A percentile compares a stretch with the other conserved stretches of the same genome.
Evolutionary conservation across 352 stramenopile species (phyloP).

Genomic region (Phytophthora sp.): DNA sequence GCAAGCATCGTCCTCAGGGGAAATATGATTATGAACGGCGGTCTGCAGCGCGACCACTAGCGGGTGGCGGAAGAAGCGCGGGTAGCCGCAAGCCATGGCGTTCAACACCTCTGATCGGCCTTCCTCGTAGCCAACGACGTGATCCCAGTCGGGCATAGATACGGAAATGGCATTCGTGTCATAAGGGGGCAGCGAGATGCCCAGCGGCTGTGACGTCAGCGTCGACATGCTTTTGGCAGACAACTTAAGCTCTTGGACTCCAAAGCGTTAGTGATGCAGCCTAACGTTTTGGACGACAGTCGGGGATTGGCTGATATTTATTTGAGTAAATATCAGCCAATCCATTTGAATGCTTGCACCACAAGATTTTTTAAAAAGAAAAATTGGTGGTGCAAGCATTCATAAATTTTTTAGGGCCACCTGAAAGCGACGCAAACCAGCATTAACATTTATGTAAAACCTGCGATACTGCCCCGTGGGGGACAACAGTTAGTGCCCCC

Average conservation of each 20-base stretch:
- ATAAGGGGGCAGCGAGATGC: slow-evolving; percentile 71
- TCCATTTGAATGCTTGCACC: too few relatives aligned
- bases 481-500: too few relatives aligned
- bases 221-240: too few relatives aligned
- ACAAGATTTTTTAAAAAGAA: too few relatives aligned
- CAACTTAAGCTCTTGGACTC: neutral
- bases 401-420: too few relatives aligned
- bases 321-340: too few relatives aligned
- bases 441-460: too few relatives aligned
- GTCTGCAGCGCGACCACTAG: slow-evolving; percentile 74
- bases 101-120: slow-evolving; percentile 63
- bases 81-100: slow-evolving; percentile 90
- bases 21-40: slow-evolving; percentile 37
- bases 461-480: too few relatives aligned
- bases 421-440: too few relatives aligned
- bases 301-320: too few relatives aligned
- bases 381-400: too few relatives aligned
- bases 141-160: slow-evolving; percentile 79
- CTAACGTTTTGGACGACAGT: too few relatives aligned
- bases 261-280: slow-evolving; percentile 2
- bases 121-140: slow-evolving; percentile 94
- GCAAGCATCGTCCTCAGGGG: slow-evolving; percentile 6
- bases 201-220: slow-evolving; percentile 55
- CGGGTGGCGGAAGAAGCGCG: slow-evolving; percentile 93
- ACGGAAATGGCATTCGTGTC: slow-evolving; percentile 83